Conservation (phyloP, 495 filamentous ascomycete species). For the Annulohypoxylon maeteangense region DNA sequence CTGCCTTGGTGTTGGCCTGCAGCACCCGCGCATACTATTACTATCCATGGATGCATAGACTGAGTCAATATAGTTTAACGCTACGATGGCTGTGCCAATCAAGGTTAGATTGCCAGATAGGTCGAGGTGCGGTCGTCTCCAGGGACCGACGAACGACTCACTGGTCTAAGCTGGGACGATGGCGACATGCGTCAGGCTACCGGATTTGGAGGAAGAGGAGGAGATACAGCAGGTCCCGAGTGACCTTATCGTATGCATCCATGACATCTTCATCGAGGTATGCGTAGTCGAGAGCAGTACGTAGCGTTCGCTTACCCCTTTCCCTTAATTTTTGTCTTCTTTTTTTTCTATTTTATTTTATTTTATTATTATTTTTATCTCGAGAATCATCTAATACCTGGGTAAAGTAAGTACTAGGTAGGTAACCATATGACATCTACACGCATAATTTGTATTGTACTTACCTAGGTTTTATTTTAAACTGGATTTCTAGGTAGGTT, state of each 20-base stretch:
- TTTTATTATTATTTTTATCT: background rate
- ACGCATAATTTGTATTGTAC: too few species aligned
- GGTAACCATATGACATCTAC: background rate
- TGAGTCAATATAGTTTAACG: conserved; percentile 32
- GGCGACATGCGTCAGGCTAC: conserved; percentile 40
- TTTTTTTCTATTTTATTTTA: conserved; percentile 11
- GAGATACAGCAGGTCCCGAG: conserved; percentile 24
- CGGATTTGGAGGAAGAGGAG: conserved; percentile 19
- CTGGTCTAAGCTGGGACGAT: conserved; percentile 30
- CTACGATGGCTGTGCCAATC: conserved; percentile 18
- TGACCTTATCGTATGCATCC: conserved; percentile 35
- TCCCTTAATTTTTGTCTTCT: too few species aligned
- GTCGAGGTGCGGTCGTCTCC: conserved; percentile 23
- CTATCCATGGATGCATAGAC: background rate
- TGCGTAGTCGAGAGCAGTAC: conserved; percentile 16
- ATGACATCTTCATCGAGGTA: conserved; percentile 7
- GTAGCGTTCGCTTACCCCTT: background rate
- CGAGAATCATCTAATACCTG: background rate
- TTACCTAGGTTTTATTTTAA: background rate
- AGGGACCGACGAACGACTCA: conserved; percentile 27
- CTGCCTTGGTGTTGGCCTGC: conserved; percentile 26
- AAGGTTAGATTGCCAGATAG: conserved; percentile 17
- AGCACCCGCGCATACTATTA: conserved; percentile 34
- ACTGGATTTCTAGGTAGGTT: conserved; percentile 15
- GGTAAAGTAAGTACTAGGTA: too few species aligned